These are phyloP conservation scores for Asparagopsis taxiformis DNA, from an alignment of 31 red algal species.

Conservation along the genomic window DNA sequence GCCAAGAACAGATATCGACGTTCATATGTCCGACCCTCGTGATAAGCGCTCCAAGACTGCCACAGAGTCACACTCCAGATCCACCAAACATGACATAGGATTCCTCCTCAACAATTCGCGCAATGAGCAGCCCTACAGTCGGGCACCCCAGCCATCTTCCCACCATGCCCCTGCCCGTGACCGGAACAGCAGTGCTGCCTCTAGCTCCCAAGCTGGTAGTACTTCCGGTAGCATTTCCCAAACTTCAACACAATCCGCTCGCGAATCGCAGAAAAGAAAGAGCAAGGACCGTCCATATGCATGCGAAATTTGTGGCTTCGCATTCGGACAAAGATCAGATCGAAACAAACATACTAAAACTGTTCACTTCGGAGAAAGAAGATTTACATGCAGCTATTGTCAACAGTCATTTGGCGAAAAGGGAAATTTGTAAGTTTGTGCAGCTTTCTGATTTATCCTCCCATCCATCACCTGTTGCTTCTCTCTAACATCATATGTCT, in stretches of 20 bases:
- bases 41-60: background rate
- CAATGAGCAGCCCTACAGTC: background rate
- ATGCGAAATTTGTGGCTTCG: slow-evolving; percentile 65
- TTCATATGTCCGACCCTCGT: background rate
- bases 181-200: background rate
- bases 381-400: slow-evolving; percentile 66
- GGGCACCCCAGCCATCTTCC: slow-evolving; percentile 1
- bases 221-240: background rate
- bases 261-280: slow-evolving; percentile 17
- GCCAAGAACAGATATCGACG: slow-evolving; percentile 1
- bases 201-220: background rate
- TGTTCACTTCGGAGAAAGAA: slow-evolving; percentile 71
- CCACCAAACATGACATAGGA: slow-evolving; percentile 47
- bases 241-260: background rate
- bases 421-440: slow-evolving; percentile 64
- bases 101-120: slow-evolving; percentile 36
- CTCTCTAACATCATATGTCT: background rate
- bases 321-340: slow-evolving; percentile 60
- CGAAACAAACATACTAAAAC: slow-evolving; percentile 74
- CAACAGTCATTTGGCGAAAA: slow-evolving; percentile 63
- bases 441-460: background rate
- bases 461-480: background rate
- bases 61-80: background rate
- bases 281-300: slow-evolving; percentile 48
- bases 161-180: background rate